Conservation (phyloP, 2,329 filamentous ascomycete genomes). For the Rosellinia necatrix region DNA sequence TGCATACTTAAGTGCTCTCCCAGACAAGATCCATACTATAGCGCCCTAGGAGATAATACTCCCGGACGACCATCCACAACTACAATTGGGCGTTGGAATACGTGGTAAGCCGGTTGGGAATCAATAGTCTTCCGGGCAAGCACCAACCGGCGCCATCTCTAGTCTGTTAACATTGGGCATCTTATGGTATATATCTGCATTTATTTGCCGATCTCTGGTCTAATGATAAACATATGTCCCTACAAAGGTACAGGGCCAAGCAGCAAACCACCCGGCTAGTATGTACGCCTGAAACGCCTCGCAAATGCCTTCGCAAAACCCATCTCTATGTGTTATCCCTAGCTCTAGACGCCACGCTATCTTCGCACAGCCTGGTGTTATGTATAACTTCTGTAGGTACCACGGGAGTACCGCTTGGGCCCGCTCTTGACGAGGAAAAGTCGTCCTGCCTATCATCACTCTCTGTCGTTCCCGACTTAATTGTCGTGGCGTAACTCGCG, state of each 20-base stretch:
- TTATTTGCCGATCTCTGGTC: background rate
- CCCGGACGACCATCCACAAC: too few relatives aligned
- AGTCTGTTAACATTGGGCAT: too few relatives aligned
- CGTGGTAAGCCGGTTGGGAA: too few relatives aligned
- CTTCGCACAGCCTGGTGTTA: conserved; percentile 13
- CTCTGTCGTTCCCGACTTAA: conserved; percentile 17
- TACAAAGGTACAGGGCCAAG: too few relatives aligned
- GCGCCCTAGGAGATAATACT: too few relatives aligned
- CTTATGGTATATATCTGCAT: background rate
- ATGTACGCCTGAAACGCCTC: too few relatives aligned
- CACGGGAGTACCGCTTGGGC: conserved; percentile 25
- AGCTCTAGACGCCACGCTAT: background rate
- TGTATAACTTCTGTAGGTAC: conserved; percentile 26
- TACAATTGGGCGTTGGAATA: too few relatives aligned
- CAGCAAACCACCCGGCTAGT: too few relatives aligned
- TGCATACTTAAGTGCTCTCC: too few relatives aligned
- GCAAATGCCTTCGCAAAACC: background rate
- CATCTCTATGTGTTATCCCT: background rate
- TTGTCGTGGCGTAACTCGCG: conserved; percentile 26
- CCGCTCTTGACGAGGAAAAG: conserved; percentile 26
- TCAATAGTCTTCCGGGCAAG: too few relatives aligned
- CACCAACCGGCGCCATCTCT: too few relatives aligned
- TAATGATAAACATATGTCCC: background rate
- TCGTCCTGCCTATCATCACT: conserved; percentile 25
- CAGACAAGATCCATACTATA: too few relatives aligned